A percentile compares a stretch with the other conserved stretches of the same genome.
Conservation (phyloP, 805 yeast species). For the Metschnikowia shivogae region DNA sequence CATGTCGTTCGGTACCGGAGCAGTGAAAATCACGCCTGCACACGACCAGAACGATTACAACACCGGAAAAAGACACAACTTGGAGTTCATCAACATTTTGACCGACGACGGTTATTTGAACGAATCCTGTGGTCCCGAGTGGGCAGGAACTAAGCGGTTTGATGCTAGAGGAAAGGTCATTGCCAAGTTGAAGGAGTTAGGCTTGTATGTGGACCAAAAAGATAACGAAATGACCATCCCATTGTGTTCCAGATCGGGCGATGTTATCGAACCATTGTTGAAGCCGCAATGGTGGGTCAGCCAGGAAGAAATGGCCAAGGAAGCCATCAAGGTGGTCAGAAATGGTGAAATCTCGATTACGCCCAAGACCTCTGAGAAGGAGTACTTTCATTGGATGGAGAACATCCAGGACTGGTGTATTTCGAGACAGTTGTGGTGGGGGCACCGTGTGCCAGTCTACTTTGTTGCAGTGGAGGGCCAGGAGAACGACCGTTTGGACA, state of each 20-base stretch:
- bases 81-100: constrained; percentile 83
- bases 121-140: constrained; percentile 84
- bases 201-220: constrained; percentile 74
- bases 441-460: constrained; percentile 97
- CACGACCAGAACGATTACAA: constrained; percentile 96
- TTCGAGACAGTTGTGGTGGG: constrained; percentile 90
- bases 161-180: constrained; percentile 88
- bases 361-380: constrained; percentile 88
- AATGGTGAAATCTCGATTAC: constrained; percentile 74
- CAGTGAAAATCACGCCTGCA: constrained; percentile 98
- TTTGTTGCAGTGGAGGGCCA: constrained; percentile 77
- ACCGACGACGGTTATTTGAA: constrained; percentile 91
- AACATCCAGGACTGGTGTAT: constrained; percentile 99
- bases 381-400: constrained; percentile 92
- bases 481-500: constrained; percentile 58
- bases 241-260: constrained; percentile 93
- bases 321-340: constrained; percentile 80
- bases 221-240: constrained; percentile 97
- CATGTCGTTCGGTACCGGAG: constrained; percentile 99
- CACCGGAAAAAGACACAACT: constrained; percentile 90
- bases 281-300: constrained; percentile 99
- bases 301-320: constrained; percentile 83
- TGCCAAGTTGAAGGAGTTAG: constrained; percentile 69
- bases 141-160: constrained; percentile 87
- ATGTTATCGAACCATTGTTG: constrained; percentile 90